Conservation (phyloP, 2,329 filamentous ascomycete species). For the Penicillium frequentans region DNA sequence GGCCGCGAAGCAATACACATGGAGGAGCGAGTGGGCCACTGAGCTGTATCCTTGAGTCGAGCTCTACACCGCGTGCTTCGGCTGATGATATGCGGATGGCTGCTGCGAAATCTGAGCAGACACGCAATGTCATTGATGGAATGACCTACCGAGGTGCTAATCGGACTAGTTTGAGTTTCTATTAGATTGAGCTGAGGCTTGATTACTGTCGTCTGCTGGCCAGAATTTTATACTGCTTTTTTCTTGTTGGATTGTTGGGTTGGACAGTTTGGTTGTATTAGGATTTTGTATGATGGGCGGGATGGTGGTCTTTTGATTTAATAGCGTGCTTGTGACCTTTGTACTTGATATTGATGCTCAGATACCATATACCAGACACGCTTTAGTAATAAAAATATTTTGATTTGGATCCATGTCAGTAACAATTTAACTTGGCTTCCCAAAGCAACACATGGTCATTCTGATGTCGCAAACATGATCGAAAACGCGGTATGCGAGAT, state of each 20-base stretch:
- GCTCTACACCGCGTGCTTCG: constrained; percentile 18
- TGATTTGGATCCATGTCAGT: neutral
- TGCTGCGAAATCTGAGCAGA: neutral
- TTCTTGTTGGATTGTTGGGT: constrained; percentile 5
- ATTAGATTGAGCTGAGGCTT: constrained; percentile 5
- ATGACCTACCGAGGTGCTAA: constrained; percentile 33
- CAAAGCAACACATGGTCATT: neutral
- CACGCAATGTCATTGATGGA: constrained; percentile 18
- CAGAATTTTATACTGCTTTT: constrained; percentile 10
- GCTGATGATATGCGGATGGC: constrained; percentile 23
- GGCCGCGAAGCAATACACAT: constrained; percentile 35
- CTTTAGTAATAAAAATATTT: neutral
- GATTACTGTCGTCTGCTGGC: constrained; percentile 21
- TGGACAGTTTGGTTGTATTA: constrained; percentile 2
- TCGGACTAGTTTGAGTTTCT: constrained; percentile 28
- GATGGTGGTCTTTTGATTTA: neutral
- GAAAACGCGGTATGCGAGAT: neutral
- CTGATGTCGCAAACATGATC: neutral
- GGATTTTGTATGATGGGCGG: neutral
- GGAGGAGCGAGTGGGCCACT: constrained; percentile 25
- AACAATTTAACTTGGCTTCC: fast-evolving
- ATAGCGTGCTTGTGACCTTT: neutral
- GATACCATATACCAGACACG: neutral
- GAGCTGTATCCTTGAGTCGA: constrained; percentile 33
- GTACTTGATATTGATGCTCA: neutral